Base-by-base conservation (phyloP, 768 basidiomycete genomes). In the Xerocomellus chrysenteron region DNA sequence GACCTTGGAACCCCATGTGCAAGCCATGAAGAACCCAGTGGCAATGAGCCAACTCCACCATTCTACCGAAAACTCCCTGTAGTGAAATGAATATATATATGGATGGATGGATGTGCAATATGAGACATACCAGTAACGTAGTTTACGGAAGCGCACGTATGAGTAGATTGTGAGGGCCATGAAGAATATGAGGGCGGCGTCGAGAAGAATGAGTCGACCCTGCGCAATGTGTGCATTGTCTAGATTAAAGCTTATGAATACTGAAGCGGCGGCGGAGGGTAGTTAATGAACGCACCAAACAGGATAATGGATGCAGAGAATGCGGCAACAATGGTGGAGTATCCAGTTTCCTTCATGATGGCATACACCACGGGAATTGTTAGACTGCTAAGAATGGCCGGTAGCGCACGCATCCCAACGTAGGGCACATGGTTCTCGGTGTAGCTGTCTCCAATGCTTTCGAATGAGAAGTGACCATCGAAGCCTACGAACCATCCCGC, bases 321-420 rank as follows among this genome's bases (percentile, higher is more conserved):
- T 1, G 92, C 86, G 8, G 93, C 86, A 56, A 98, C 85, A 37
- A 94, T 75, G 6, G 93, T 91, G 0, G 95, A 94, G 70, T 96
- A 98, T 7, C 97, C 97, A 57, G 90, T 90, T 78, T 98, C 94
- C 73, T 97, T 90, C 97, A 98, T 98, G 72, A 96, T 98, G 24
- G 82, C 88, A 66, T 94, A 99, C 1, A 98, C 87, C 58, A 98
- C 77, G 0, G 95, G 91, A 14, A 98, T 74, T 1, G 96, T 98
- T 28, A 97, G 76, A 75, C 90, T 90, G 47, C 92, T 93, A 32
- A 99, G 79, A 58, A 97, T 82, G 4, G 96, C 97, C 7, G 94
- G 94, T 19, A 98, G 82, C 6, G 91, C 87, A 40, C 97, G 82
- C 85, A 99, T 86, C 60, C 94, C 95, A 50, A 96, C 84, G 65